Evolutionary conservation across 768 basidiomycete species (phyloP).

Genomic region (Symmetrospora coprosmae): DNA sequence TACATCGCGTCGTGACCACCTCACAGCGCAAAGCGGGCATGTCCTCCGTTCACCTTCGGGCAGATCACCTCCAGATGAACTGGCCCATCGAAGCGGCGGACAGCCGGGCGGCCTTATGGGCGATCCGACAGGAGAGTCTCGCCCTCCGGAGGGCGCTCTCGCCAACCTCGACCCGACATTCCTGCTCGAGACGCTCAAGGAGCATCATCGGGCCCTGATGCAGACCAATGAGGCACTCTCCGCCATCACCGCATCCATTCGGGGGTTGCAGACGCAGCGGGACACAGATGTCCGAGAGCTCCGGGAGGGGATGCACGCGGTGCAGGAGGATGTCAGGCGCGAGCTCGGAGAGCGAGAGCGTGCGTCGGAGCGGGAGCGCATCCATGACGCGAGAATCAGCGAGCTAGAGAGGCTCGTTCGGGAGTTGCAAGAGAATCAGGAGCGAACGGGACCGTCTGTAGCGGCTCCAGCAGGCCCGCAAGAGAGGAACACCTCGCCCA

Average conservation of each 20-base stretch:
- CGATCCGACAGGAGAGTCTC: neutral
- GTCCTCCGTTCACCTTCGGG: too few species aligned
- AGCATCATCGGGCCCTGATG: neutral
- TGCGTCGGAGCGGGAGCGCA: neutral
- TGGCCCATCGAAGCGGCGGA: neutral
- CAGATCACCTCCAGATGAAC: too few species aligned
- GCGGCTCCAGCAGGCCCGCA: too few species aligned
- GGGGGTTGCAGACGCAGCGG: neutral
- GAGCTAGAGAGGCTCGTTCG: neutral
- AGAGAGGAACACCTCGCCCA: too few species aligned
- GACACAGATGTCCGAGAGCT: neutral
- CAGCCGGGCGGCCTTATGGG: neutral
- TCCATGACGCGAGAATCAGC: neutral
- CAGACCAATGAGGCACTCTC: neutral
- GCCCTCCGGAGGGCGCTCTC: neutral
- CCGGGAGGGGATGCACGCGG: neutral
- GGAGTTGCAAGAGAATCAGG: too few species aligned
- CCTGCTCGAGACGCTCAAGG: conserved; percentile 11
- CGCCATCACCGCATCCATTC: neutral
- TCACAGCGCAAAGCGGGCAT: too few species aligned
- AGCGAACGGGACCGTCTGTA: too few species aligned
- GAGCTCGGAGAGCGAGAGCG: neutral
- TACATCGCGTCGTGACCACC: too few species aligned
- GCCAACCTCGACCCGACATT: neutral
- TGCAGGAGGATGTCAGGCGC: neutral